A percentile compares a stretch with the other conserved stretches of the same genome.
Evolutionary conservation across 1,284 basidiomycete genomes (phyloP).

Genomic region (Malassezia dermatis): DNA sequence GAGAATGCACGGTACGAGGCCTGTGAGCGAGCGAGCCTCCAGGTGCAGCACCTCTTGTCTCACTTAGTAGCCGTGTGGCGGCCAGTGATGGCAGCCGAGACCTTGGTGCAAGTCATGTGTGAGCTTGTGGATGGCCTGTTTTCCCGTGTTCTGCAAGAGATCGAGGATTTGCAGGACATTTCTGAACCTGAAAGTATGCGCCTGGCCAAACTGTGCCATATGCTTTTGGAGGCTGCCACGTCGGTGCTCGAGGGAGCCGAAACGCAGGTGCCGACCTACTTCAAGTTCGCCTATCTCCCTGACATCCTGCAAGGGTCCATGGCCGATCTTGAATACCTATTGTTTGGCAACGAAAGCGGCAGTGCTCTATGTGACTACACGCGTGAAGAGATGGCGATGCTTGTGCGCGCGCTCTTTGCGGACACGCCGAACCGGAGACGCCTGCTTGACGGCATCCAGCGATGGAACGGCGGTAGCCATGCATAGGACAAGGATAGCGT

Average conservation of each 20-base stretch:
- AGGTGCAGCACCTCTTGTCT: constrained; percentile 61
- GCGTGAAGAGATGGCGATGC: constrained; percentile 65
- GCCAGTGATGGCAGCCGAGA: constrained; percentile 51
- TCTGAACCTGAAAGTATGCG: constrained; percentile 77
- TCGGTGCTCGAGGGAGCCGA: constrained; percentile 56
- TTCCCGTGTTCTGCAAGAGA: constrained; percentile 60
- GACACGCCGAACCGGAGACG: constrained; percentile 33
- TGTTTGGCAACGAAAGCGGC: constrained; percentile 56
- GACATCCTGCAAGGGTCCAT: constrained; percentile 43
- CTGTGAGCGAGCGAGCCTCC: constrained; percentile 63
- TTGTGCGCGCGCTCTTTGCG: constrained; percentile 79
- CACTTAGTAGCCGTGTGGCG: constrained; percentile 62
- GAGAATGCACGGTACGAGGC: constrained; percentile 67
- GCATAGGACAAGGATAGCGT: not conserved
- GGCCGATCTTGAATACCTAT: constrained; percentile 77
- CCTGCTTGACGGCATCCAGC: constrained; percentile 32
- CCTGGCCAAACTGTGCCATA: constrained; percentile 68
- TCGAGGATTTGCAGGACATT: constrained; percentile 75
- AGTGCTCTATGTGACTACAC: constrained; percentile 84
- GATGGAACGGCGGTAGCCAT: not conserved
- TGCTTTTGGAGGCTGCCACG: constrained; percentile 55
- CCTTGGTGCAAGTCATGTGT: constrained; percentile 54
- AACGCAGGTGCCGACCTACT: constrained; percentile 59
- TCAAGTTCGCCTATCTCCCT: constrained; percentile 42
- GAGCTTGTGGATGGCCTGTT: constrained; percentile 64